These are phyloP conservation scores for Penicillium palitans DNA, from an alignment of 2,329 filamentous ascomycete species.

Conservation along the genomic window DNA sequence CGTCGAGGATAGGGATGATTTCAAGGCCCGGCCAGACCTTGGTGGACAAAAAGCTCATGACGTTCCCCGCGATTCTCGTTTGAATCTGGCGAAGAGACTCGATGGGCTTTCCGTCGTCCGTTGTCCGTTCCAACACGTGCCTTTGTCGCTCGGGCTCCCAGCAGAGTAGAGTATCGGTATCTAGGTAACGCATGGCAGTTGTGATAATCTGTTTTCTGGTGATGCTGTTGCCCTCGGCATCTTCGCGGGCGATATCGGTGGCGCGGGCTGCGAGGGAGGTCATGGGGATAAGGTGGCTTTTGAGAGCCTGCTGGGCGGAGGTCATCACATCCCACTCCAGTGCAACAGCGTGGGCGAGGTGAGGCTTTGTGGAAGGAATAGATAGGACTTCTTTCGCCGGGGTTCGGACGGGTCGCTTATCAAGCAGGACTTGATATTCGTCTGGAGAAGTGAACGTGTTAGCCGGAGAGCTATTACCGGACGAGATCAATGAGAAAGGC, in stretches of 20 bases:
- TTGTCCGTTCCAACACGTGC: constrained; percentile 50
- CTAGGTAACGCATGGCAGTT: constrained; percentile 78
- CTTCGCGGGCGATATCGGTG: constrained; percentile 73
- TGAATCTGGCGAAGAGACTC: constrained; percentile 72
- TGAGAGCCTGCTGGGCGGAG: constrained; percentile 78
- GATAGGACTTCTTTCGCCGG: constrained; percentile 70
- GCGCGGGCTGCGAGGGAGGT: constrained; percentile 83
- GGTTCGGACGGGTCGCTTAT: constrained; percentile 75
- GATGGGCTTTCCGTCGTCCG: constrained; percentile 47
- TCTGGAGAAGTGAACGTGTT: constrained; percentile 31
- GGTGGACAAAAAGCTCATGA: constrained; percentile 69
- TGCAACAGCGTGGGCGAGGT: constrained; percentile 81
- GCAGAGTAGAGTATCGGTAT: constrained; percentile 90
- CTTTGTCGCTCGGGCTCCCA: constrained; percentile 67
- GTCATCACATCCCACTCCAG: constrained; percentile 89
- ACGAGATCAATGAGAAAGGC: neutral
- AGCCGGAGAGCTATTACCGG: neutral
- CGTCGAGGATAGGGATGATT: constrained; percentile 78
- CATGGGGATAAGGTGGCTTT: constrained; percentile 83
- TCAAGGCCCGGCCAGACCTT: constrained; percentile 81
- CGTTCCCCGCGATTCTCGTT: constrained; percentile 65
- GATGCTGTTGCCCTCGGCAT: constrained; percentile 52
- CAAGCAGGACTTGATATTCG: constrained; percentile 69
- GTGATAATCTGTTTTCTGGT: constrained; percentile 65
- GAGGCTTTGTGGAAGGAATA: constrained; percentile 71